Percentiles rank a stretch among this genome's conserved stretches.
phyloP scores from a whole-genome alignment of 306 rosid species.

The Prunus padus region DNA sequence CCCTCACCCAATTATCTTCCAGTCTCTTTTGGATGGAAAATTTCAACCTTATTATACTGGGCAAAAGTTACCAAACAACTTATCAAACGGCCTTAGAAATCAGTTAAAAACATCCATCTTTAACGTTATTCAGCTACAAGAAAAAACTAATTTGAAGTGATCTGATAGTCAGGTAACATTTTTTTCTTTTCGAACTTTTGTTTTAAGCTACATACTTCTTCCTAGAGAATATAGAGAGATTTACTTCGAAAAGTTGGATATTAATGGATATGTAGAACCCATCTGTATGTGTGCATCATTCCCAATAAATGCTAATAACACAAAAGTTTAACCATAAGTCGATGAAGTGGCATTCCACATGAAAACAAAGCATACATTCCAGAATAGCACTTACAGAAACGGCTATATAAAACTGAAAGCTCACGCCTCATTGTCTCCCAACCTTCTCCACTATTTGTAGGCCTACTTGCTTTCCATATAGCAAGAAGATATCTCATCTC shows the following conservation, averaged over 20 bases:
- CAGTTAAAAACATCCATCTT: neutral
- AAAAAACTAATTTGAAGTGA: neutral
- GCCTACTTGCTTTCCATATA: slow-evolving; percentile 98
- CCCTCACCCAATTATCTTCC: neutral
- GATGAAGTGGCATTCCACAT: slow-evolving; percentile 1
- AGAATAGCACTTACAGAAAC: slow-evolving; percentile 76
- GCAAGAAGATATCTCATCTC: slow-evolving; percentile 99
- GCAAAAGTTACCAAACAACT: too few species aligned
- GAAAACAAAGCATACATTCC: neutral
- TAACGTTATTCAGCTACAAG: too few species aligned
- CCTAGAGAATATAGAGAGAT: neutral
- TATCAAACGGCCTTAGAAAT: neutral
- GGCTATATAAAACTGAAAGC: slow-evolving; percentile 91
- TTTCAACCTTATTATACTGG: neutral
- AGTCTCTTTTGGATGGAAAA: neutral
- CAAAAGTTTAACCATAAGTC: neutral
- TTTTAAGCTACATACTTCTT: neutral
- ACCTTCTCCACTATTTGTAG: slow-evolving; percentile 86
- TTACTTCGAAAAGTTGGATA: neutral
- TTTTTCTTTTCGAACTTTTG: neutral
- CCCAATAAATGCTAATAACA: neutral
- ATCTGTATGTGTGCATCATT: neutral
- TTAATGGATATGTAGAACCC: neutral
- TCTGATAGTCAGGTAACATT: neutral
- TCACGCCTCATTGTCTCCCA: slow-evolving; percentile 99